A percentile compares a stretch with the other conserved stretches of the same genome.
Evolutionary conservation across 148 eudicot species (phyloP).

Genomic region (Camellia granthamiana): DNA sequence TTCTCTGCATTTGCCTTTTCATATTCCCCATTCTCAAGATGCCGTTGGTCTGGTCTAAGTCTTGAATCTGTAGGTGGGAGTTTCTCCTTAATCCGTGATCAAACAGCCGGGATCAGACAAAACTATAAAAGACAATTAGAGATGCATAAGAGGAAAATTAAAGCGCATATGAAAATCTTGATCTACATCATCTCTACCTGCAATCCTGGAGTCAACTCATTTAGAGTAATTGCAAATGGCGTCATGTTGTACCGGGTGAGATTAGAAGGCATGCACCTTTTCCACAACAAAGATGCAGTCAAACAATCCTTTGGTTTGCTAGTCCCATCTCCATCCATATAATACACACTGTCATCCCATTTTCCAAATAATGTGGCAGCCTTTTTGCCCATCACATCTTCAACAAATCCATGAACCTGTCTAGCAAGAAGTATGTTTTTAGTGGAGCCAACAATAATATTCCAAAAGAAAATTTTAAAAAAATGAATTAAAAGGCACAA

Average conservation of each 20-base stretch:
- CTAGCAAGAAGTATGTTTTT: conserved; percentile 1
- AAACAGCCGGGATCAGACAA: conserved; percentile 44
- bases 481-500: not conserved
- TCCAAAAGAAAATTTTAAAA: not conserved
- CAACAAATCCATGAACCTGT: conserved; percentile 82
- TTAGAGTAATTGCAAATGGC: conserved; percentile 74
- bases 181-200: conserved; percentile 48
- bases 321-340: conserved; percentile 53
- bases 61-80: conserved; percentile 95
- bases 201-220: conserved; percentile 83
- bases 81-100: conserved; percentile 65
- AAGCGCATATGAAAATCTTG: conserved; percentile 17
- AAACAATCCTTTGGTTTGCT: conserved; percentile 50
- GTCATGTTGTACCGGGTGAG: conserved; percentile 84
- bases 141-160: conserved; percentile 19
- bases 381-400: conserved; percentile 62
- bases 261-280: conserved; percentile 53
- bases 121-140: conserved; percentile 29
- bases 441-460: not conserved
- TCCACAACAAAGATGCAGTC: conserved; percentile 67
- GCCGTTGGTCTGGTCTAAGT: conserved; percentile 92
- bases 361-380: conserved; percentile 71
- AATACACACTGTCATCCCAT: conserved; percentile 79
- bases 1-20: conserved; percentile 88
- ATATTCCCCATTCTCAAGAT: conserved; percentile 91